Evolutionary conservation across 2,329 filamentous ascomycete genomes (phyloP), one percentile per base, ranked within the genome.

Genomic region (Graphilbum ipis-grandicollis): DNA sequence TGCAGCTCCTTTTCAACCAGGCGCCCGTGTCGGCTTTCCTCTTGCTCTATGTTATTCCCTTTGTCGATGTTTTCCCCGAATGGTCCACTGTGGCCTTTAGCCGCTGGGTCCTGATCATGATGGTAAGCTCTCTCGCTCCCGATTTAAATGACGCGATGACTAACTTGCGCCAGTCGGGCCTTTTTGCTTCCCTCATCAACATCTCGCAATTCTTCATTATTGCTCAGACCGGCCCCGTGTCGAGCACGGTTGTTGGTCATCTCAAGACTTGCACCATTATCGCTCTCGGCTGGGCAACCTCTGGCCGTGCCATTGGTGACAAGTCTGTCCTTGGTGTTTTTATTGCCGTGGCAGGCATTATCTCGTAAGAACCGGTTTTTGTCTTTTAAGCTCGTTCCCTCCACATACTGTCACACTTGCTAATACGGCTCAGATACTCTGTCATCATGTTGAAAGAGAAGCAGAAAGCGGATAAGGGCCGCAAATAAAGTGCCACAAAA

Each of bases 1-100:
- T 77, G 66, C 76, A 80, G 56, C 57, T 81, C 23, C 61, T 81
- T 10, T 71, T 71, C 55, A 79, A 77, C 52, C 75, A 79, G 53
- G 71, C 75, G 2, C 73, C 75, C 2, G 57, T 77, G 2, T 70
- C 72, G 18, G 66, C 68, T 2, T 62, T 75, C 41, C 52, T 79
- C 44, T 62, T 80, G 36, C 62, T 79, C 21, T 78, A 77, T 46
- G 64, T 68, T 26, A 75, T 79, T 41, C 75, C 74, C 0, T 76
- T 78, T 47, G 57, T 71, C 17, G 76, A 81, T 46, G 67, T 62
- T 14, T 70, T 77, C 47, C 73, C 75, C 3, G 58, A 59, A 10
- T 72, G 68, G 64, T 54, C 50, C 12, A 57, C 63, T 22, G 63
- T 75, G 2, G 58, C 61, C 4, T 41, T 61, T 2, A 64, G 55